Percentiles rank a stretch among this genome's conserved stretches.
phyloP scores from a whole-genome alignment of 2,329 filamentous ascomycete genomes.

The Fusarium sublunatum region DNA sequence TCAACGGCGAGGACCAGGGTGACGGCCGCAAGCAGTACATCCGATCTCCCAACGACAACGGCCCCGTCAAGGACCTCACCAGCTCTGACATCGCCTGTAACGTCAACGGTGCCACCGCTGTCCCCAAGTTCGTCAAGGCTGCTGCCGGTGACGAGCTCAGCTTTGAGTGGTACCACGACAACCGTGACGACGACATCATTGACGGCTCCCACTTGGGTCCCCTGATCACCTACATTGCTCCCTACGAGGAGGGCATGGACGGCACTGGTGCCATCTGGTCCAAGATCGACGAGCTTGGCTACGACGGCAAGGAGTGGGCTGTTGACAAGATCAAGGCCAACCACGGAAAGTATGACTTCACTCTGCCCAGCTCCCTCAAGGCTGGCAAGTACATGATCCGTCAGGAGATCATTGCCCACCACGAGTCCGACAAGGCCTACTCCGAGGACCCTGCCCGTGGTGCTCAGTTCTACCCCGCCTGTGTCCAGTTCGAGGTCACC shows the following conservation, averaged over 20 bases:
- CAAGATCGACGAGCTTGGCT: constrained; percentile 54
- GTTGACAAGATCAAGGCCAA: constrained; percentile 56
- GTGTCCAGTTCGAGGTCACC: constrained; percentile 70
- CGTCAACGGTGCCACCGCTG: constrained; percentile 54
- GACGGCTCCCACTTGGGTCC: constrained; percentile 64
- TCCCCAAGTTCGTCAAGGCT: constrained; percentile 55
- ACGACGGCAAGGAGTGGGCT: constrained; percentile 56
- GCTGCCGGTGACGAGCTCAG: constrained; percentile 60
- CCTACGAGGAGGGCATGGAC: constrained; percentile 52
- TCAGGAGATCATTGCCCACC: constrained; percentile 66
- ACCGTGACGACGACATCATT: constrained; percentile 63
- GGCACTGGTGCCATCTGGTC: constrained; percentile 64
- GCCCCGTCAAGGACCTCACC: constrained; percentile 58
- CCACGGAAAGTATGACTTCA: constrained; percentile 61
- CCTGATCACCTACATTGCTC: constrained; percentile 64
- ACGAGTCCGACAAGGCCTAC: constrained; percentile 56
- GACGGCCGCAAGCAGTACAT: constrained; percentile 57
- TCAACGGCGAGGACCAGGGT: constrained; percentile 59
- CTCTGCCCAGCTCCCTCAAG: constrained; percentile 58
- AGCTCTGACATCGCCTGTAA: constrained; percentile 58
- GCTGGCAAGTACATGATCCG: constrained; percentile 65
- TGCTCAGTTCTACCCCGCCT: constrained; percentile 63
- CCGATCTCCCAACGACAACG: constrained; percentile 58
- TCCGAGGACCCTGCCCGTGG: constrained; percentile 49
- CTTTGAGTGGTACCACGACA: constrained; percentile 65